Conservation (phyloP, 2,329 filamentous ascomycete species). For the Fusarium napiforme region DNA sequence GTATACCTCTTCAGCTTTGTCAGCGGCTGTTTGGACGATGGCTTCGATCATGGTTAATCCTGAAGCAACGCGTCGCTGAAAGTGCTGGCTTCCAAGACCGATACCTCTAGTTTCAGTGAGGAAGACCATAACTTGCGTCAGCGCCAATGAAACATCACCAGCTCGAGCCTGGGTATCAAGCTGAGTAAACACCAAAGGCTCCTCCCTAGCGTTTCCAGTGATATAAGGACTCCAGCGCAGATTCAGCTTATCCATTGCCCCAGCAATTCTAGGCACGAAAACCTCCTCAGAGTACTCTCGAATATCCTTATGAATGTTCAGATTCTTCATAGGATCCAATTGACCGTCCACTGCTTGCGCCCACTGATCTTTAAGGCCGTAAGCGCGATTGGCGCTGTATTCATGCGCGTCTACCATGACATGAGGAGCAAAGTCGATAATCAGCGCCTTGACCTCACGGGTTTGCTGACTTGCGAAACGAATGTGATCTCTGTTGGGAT, state of each 20-base stretch:
- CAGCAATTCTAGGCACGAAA: constrained; percentile 37
- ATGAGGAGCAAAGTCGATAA: constrained; percentile 41
- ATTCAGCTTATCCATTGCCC: constrained; percentile 33
- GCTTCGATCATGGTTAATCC: constrained; percentile 41
- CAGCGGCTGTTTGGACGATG: constrained; percentile 42
- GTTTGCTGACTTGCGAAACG: constrained; percentile 43
- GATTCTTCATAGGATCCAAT: constrained; percentile 44
- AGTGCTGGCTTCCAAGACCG: constrained; percentile 47
- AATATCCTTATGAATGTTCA: constrained; percentile 46
- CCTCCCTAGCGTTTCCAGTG: constrained; percentile 19
- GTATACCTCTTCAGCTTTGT: constrained; percentile 34
- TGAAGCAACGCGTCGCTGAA: constrained; percentile 47
- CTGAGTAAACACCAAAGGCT: constrained; percentile 41
- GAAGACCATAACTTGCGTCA: constrained; percentile 44
- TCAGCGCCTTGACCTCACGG: constrained; percentile 40
- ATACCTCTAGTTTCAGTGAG: constrained; percentile 46
- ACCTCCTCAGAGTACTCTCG: constrained; percentile 37
- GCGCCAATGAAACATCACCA: constrained; percentile 41
- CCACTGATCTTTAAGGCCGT: constrained; percentile 40
- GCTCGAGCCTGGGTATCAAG: constrained; percentile 42
- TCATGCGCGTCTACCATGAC: constrained; percentile 44
- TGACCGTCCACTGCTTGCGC: constrained; percentile 42
- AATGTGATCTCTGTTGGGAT: constrained; percentile 46
- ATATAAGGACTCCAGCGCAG: constrained; percentile 46
- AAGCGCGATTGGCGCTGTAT: constrained; percentile 41